Percentiles rank a stretch among this genome's conserved stretches.
These are phyloP conservation scores for Phoma sp. DNA, from an alignment of 2,329 filamentous ascomycete genomes.

Conservation along the genomic window DNA sequence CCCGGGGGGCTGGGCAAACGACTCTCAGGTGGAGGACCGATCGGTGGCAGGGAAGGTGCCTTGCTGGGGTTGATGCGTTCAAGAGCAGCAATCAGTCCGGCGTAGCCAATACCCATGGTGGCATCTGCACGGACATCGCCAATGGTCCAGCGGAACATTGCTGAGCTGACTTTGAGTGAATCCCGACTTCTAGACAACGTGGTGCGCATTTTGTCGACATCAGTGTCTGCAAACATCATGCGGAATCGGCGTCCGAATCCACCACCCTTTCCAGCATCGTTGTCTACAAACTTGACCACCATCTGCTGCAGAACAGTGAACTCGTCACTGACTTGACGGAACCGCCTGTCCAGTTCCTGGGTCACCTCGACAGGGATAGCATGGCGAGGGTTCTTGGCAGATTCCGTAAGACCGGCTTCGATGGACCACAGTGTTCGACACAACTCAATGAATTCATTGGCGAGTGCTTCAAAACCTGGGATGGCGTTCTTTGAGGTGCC, in stretches of 20 bases:
- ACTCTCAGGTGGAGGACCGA: constrained; percentile 40
- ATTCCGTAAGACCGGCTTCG: constrained; percentile 64
- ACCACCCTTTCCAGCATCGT: constrained; percentile 63
- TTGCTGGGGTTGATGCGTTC: constrained; percentile 55
- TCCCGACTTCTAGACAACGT: constrained; percentile 66
- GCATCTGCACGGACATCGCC: constrained; percentile 63
- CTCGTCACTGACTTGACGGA: constrained; percentile 65
- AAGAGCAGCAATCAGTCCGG: constrained; percentile 68
- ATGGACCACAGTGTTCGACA: constrained; percentile 72
- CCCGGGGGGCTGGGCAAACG: constrained; percentile 36
- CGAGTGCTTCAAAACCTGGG: constrained; percentile 58
- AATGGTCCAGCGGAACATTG: constrained; percentile 70
- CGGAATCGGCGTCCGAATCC: constrained; percentile 67
- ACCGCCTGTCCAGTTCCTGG: constrained; percentile 68
- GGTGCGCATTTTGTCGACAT: constrained; percentile 65
- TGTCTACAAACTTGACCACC: constrained; percentile 65
- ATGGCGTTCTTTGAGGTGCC: constrained; percentile 43
- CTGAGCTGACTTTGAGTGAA: constrained; percentile 66
- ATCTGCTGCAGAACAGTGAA: constrained; percentile 69
- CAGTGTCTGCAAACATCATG: constrained; percentile 60
- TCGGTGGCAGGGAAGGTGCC: constrained; percentile 31
- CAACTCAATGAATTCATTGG: constrained; percentile 70
- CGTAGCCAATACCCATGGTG: constrained; percentile 70
- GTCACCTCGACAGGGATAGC: constrained; percentile 66
- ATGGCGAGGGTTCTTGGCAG: constrained; percentile 54